Evolutionary conservation across 2,329 filamentous ascomycete species (phyloP).

Genomic region (Phaeoacremonium minimum): DNA sequence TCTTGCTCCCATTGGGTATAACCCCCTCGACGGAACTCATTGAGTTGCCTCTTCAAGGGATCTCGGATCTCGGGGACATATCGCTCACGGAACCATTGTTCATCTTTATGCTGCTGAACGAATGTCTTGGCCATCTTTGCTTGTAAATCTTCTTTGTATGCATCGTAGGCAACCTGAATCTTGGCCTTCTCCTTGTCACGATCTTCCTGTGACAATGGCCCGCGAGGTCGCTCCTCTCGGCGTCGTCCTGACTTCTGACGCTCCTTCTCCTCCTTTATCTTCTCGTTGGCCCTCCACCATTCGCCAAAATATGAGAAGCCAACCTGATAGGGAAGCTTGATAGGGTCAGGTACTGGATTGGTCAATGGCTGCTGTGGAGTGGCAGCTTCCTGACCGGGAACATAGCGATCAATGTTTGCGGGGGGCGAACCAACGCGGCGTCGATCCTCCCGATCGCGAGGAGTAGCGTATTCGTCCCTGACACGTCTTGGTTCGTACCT

Average conservation of each 20-base stretch:
- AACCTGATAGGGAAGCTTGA: constrained; percentile 72
- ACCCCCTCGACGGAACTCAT: constrained; percentile 71
- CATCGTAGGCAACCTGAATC: constrained; percentile 67
- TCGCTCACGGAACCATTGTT: constrained; percentile 97
- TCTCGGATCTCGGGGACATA: constrained; percentile 83
- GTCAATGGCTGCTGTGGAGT: constrained; percentile 40
- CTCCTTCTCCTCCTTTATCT: constrained; percentile 78
- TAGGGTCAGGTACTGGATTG: constrained; percentile 70
- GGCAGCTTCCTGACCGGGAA: constrained; percentile 64
- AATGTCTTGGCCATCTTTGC: constrained; percentile 83
- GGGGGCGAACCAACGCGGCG: constrained; percentile 59
- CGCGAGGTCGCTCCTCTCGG: constrained; percentile 59
- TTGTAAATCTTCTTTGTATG: constrained; percentile 65
- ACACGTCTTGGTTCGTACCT: constrained; percentile 70
- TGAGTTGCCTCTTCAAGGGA: constrained; percentile 68
- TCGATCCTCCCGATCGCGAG: constrained; percentile 54
- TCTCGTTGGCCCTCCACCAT: constrained; percentile 81
- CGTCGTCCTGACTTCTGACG: constrained; percentile 65
- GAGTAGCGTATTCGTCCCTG: constrained; percentile 61
- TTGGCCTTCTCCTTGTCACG: constrained; percentile 74
- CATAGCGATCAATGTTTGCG: constrained; percentile 78
- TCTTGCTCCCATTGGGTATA: constrained; percentile 90
- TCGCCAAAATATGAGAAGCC: constrained; percentile 84
- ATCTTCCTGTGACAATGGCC: constrained; percentile 65
- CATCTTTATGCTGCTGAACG: constrained; percentile 85